Evolutionary conservation across 2,329 filamentous ascomycete genomes (phyloP).

Genomic region (Fonsecaea pedrosoi): DNA sequence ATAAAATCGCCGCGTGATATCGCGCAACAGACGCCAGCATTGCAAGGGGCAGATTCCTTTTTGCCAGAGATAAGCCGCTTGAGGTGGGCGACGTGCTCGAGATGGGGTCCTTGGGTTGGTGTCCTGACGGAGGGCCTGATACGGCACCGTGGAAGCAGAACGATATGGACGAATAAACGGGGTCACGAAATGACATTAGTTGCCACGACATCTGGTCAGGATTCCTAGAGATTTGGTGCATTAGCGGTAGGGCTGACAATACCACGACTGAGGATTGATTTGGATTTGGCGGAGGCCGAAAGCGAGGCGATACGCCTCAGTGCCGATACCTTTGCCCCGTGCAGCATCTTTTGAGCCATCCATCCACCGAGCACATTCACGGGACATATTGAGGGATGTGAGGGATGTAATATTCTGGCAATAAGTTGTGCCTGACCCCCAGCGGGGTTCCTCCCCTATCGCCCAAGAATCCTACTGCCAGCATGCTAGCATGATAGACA

Average conservation of each 20-base stretch:
- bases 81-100: not conserved
- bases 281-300: slow-evolving; percentile 8
- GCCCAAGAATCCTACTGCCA: too few relatives aligned
- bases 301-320: slow-evolving; percentile 16
- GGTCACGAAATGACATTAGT: slow-evolving; percentile 4
- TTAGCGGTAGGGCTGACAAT: slow-evolving; percentile 9
- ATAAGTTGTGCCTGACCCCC: too few relatives aligned
- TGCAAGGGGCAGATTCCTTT: not conserved
- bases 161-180: not conserved
- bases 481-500: too few relatives aligned
- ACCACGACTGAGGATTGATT: not conserved
- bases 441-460: too few relatives aligned
- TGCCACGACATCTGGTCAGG: slow-evolving; percentile 5
- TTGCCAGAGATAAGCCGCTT: slow-evolving; percentile 10
- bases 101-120: slow-evolving; percentile 1
- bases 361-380: too few relatives aligned
- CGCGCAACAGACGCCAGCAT: not conserved
- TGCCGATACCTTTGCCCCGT: too few relatives aligned
- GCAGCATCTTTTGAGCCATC: too few relatives aligned
- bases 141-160: slow-evolving; percentile 4
- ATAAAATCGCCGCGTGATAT: not conserved
- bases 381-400: too few relatives aligned
- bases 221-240: slow-evolving; percentile 9
- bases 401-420: too few relatives aligned
- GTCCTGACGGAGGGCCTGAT: slow-evolving; percentile 7